A percentile compares a stretch with the other conserved stretches of the same genome.
These are phyloP conservation scores for Clohesyomyces aquaticus DNA, from an alignment of 495 filamentous ascomycete species.

Conservation along the genomic window DNA sequence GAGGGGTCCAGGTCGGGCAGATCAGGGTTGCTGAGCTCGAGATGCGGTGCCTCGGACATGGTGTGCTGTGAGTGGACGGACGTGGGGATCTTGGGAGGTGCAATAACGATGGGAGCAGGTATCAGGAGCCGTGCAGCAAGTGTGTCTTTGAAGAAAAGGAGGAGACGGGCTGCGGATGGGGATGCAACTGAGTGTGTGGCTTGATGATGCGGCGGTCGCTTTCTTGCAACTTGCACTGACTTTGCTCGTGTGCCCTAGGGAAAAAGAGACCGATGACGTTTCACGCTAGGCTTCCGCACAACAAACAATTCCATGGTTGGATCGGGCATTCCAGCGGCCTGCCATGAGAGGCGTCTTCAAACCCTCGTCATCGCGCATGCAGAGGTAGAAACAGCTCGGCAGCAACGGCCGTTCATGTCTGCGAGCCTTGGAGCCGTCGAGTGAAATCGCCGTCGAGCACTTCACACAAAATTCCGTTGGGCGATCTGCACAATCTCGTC, in stretches of 20 bases:
- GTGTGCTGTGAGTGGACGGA: constrained; percentile 9
- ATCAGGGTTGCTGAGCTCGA: constrained; percentile 33
- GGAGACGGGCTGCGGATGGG: not conserved
- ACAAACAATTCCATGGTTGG: too few species aligned
- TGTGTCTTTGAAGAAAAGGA: constrained; percentile 14
- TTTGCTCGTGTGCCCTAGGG: constrained; percentile 25
- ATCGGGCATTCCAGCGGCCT: too few species aligned
- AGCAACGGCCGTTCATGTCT: too few species aligned
- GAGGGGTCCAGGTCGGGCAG: constrained; percentile 32
- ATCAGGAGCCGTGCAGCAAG: not conserved
- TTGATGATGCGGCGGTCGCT: not conserved
- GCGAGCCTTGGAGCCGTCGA: too few species aligned
- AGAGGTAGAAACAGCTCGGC: too few species aligned
- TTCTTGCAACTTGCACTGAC: constrained; percentile 10
- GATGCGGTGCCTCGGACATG: constrained; percentile 40
- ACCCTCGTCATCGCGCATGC: too few species aligned
- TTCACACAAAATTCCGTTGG: not conserved
- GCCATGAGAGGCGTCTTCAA: too few species aligned
- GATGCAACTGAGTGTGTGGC: constrained; percentile 2
- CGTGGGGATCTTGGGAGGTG: not conserved
- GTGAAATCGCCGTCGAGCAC: too few species aligned
- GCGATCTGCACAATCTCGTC: not conserved
- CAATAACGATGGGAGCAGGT: constrained; percentile 5
- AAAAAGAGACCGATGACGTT: constrained; percentile 19
- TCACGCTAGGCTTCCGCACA: constrained; percentile 18